Conservation (phyloP, 805 yeast species). For the Saccharomycopsis javanensis region DNA sequence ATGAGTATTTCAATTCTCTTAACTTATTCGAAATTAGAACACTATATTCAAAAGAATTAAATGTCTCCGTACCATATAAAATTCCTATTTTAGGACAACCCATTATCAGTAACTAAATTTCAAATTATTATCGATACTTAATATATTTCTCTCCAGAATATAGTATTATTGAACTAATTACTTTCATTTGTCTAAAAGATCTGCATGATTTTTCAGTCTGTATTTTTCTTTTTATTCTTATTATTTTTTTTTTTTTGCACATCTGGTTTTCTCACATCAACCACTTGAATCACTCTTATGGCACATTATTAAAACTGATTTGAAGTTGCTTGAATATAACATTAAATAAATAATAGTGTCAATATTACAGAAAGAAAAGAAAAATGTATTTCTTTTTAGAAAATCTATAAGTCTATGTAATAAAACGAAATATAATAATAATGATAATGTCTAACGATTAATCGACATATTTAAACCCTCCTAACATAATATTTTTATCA, state of each 20-base stretch:
- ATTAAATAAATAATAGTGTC: neutral
- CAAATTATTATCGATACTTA: too few relatives aligned
- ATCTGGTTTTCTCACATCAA: neutral
- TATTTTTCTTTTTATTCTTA: neutral
- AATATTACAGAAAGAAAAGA: neutral
- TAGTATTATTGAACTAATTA: too few relatives aligned
- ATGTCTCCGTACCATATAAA: conserved; percentile 87
- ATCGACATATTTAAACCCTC: conserved; percentile 76
- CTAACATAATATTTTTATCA: conserved; percentile 58
- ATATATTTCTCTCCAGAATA: too few relatives aligned
- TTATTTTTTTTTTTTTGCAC: neutral
- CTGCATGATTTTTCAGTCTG: neutral
- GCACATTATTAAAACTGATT: neutral
- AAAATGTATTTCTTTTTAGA: neutral
- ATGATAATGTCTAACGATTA: conserved; percentile 25
- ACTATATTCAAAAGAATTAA: conserved; percentile 83
- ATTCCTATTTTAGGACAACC: conserved; percentile 36
- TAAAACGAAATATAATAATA: too few relatives aligned
- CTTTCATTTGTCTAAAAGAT: neutral
- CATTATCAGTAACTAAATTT: neutral
- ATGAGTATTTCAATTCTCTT: conserved; percentile 41
- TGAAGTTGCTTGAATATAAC: neutral
- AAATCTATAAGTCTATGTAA: neutral
- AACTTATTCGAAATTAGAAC: conserved; percentile 46
- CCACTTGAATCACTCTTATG: neutral